Evolutionary conservation across 495 filamentous ascomycete species (phyloP).

Genomic region (Penicilliopsis zonata): DNA sequence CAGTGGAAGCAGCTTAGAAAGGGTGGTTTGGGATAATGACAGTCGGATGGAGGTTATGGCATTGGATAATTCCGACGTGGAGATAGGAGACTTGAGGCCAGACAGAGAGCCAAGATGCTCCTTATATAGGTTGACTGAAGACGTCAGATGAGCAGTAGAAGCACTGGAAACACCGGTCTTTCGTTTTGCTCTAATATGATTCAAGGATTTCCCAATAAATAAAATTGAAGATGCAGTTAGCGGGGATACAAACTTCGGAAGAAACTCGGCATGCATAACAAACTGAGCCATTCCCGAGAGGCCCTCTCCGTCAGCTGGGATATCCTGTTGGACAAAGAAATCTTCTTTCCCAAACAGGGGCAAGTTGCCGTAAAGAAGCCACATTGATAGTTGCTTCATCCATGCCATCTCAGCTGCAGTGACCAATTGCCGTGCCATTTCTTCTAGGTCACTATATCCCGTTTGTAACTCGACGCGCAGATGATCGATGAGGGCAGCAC

Average conservation of each 20-base stretch:
- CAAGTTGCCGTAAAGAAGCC: slow-evolving; percentile 78
- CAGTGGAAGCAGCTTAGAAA: slow-evolving; percentile 70
- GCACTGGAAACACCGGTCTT: slow-evolving; percentile 18
- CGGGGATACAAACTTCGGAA: slow-evolving; percentile 68
- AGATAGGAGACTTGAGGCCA: slow-evolving; percentile 58
- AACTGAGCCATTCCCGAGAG: slow-evolving; percentile 31
- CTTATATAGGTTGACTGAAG: slow-evolving; percentile 53
- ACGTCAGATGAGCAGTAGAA: slow-evolving; percentile 29
- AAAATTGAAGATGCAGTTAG: slow-evolving; percentile 71
- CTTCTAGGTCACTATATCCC: slow-evolving; percentile 79
- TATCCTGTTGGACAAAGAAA: slow-evolving; percentile 61
- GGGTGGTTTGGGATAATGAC: slow-evolving; percentile 66
- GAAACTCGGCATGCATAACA: slow-evolving; percentile 36
- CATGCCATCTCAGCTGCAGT: slow-evolving; percentile 75
- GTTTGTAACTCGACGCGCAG: slow-evolving; percentile 65
- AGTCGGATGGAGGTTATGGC: slow-evolving; percentile 65
- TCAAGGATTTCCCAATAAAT: slow-evolving; percentile 82
- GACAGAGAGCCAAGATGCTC: slow-evolving; percentile 66
- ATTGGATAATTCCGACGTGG: slow-evolving; percentile 51
- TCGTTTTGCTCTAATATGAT: slow-evolving; percentile 54
- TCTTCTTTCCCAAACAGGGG: slow-evolving; percentile 61
- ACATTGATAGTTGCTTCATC: slow-evolving; percentile 79
- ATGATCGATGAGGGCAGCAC: slow-evolving; percentile 63
- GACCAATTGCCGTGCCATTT: slow-evolving; percentile 56
- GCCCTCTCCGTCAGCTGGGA: slow-evolving; percentile 19